Evolutionary conservation across 176 grass and related monocot genomes (phyloP).

Genomic region (Carex scoparia): DNA sequence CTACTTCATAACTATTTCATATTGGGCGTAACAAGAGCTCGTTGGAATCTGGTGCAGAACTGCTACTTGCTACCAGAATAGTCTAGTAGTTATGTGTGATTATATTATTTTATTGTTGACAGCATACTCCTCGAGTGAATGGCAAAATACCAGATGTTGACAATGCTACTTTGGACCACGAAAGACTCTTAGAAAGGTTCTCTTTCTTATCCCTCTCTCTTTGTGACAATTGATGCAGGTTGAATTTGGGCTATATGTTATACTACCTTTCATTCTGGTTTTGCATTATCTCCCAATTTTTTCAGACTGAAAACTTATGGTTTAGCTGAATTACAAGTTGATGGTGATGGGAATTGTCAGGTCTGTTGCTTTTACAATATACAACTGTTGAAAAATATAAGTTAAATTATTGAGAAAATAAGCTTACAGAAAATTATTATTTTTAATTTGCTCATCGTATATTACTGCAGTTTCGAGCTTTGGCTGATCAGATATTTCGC

Average conservation of each 20-base stretch:
- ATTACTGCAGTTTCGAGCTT: conserved; percentile 79
- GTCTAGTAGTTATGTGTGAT: not conserved
- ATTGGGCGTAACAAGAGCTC: not conserved
- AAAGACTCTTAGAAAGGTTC: conserved; percentile 87
- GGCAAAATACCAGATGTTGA: conserved; percentile 81
- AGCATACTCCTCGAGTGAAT: conserved; percentile 99
- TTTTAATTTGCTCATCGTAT: conserved; percentile 6
- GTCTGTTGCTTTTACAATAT: conserved; percentile 25
- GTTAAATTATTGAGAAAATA: conserved; percentile 14
- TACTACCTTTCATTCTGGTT: not conserved
- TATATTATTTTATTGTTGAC: conserved; percentile 23
- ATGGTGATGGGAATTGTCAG: conserved; percentile 99
- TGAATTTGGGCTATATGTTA: not conserved
- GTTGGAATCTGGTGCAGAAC: not conserved
- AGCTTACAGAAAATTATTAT: not conserved
- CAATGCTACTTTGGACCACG: conserved; percentile 92
- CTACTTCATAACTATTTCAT: not conserved
- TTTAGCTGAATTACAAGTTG: conserved; percentile 93
- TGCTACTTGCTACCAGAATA: too few species aligned
- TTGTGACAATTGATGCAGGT: not conserved
- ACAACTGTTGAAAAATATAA: not conserved
- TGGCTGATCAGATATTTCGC: conserved; percentile 95
- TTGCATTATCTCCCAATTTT: conserved; percentile 17
- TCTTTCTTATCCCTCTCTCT: not conserved
- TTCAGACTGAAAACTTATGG: conserved; percentile 74